Base-by-base conservation (phyloP, 202 grass and related monocot species). In the Zizania palustris region DNA sequence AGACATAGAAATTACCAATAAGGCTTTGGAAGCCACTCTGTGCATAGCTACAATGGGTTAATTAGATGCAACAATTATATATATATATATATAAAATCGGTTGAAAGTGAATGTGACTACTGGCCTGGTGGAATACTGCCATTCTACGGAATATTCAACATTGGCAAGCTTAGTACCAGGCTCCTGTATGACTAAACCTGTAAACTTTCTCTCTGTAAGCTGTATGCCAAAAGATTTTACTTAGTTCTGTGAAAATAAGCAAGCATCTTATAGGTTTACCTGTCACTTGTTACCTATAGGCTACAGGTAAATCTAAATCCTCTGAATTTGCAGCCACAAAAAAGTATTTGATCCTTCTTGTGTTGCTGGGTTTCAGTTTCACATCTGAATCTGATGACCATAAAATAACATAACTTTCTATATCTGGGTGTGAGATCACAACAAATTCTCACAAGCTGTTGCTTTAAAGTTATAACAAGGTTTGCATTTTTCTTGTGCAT, bases 281-380 rank as follows among this genome's bases (percentile, higher is more conserved):
- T 9, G 51, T 55, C 12, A 55, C n/a, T 6, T 42, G 28, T 28
- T 28, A 28, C 28, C 28, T 28, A 28, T 28, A 28, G 28, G 40
- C 7, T 7, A 19, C 16, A 19, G 7, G 44, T 70, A 46, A 7
- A 22, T 80, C 42, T 20, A 71, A 22, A 71, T 48, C 44, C 35
- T 72, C 33, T 71, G 48, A 62, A 39, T 38, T 71, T 72, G 55
- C 36, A 61, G 15, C 33, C 69, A 6, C 36, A 39, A 42, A 71
- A 33, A 40, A 12, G 4, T 79, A 21, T 48, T 11, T 1, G 38
- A 70, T 44, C 44, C 19, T 45, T 19, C 38, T 65, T 63, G 44
- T 28, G 36, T 8, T 53, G 55, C 7, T 44, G 39, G 28, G 42
- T 10, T 60, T 70, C 44, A 49, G 21, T 69, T 28, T 16, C 18